These are phyloP conservation scores for Chiua virens DNA, from an alignment of 768 basidiomycete genomes.

Conservation along the genomic window DNA sequence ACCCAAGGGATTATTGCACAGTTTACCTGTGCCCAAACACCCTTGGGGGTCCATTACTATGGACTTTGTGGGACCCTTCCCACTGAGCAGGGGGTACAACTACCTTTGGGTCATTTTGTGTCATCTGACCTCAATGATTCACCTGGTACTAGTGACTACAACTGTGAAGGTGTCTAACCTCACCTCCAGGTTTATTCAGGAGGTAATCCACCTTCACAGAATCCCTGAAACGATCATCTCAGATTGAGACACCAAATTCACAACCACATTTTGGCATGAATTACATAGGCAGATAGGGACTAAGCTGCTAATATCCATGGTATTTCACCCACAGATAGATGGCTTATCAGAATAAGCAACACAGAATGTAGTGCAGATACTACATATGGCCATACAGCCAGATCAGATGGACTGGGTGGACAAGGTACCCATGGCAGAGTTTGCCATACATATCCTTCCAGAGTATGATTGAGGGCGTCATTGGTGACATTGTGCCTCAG, in stretches of 20 bases:
- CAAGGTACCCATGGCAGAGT: conserved; percentile 1
- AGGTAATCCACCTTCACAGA: conserved; percentile 30
- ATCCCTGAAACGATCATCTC: conserved; percentile 26
- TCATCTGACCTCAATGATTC: conserved; percentile 24
- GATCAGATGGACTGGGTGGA: conserved; percentile 24
- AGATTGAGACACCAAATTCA: conserved; percentile 33
- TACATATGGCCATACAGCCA: background rate
- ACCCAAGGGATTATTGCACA: conserved; percentile 1
- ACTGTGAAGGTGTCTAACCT: background rate
- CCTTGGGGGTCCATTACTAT: conserved; percentile 18
- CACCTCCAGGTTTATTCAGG: conserved; percentile 18
- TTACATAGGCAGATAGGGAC: conserved; percentile 10
- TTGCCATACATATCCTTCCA: too few relatives aligned
- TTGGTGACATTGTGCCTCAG: too few relatives aligned
- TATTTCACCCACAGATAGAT: conserved; percentile 6
- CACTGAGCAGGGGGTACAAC: conserved; percentile 18
- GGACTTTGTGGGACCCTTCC: conserved; percentile 21
- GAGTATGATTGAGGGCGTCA: too few relatives aligned
- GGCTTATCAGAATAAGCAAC: conserved; percentile 14
- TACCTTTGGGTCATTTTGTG: conserved; percentile 26
- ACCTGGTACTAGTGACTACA: conserved; percentile 18
- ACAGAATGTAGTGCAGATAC: conserved; percentile 13
- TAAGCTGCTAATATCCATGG: conserved; percentile 11
- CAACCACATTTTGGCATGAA: conserved; percentile 22
- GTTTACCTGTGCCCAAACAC: background rate